phyloP scores from a whole-genome alignment of 129 eudicot genomes.

The Lactuca sativa region DNA sequence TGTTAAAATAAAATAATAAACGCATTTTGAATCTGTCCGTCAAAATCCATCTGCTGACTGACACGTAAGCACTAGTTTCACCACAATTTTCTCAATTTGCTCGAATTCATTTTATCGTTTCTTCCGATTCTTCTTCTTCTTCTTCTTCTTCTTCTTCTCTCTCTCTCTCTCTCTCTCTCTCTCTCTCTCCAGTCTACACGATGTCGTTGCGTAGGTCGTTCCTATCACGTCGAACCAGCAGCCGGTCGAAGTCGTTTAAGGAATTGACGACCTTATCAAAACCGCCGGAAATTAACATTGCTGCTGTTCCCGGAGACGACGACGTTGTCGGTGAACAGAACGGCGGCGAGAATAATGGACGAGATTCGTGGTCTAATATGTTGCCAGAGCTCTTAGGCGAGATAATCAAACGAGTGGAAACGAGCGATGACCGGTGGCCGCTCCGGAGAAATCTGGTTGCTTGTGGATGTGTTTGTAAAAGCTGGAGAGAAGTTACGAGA shows the following conservation, averaged over 20 bases:
- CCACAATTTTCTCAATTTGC: neutral
- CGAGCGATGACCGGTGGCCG: conserved; percentile 71
- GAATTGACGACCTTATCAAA: conserved; percentile 24
- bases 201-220: conserved; percentile 47
- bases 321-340: conserved; percentile 20
- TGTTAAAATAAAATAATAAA: too few species aligned
- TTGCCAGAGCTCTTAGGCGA: conserved; percentile 80
- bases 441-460: conserved; percentile 62
- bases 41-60: conserved; percentile 18
- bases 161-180: conserved; percentile 13
- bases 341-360: conserved; percentile 11
- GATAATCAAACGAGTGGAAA: conserved; percentile 66
- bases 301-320: conserved; percentile 5
- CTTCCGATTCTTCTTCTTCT: neutral
- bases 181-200: conserved; percentile 28
- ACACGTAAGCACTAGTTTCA: conserved; percentile 19
- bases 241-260: conserved; percentile 41
- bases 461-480: conserved; percentile 72
- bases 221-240: conserved; percentile 49
- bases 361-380: conserved; percentile 53
- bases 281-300: neutral
- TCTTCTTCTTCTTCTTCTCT: too few species aligned
- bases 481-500: conserved; percentile 66
- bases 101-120: neutral
- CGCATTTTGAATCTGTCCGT: conserved; percentile 1